Evolutionary conservation across 2,329 filamentous ascomycete species (phyloP), one percentile per base, ranked within the genome.

Genomic region (Paecilomyces fulvus): DNA sequence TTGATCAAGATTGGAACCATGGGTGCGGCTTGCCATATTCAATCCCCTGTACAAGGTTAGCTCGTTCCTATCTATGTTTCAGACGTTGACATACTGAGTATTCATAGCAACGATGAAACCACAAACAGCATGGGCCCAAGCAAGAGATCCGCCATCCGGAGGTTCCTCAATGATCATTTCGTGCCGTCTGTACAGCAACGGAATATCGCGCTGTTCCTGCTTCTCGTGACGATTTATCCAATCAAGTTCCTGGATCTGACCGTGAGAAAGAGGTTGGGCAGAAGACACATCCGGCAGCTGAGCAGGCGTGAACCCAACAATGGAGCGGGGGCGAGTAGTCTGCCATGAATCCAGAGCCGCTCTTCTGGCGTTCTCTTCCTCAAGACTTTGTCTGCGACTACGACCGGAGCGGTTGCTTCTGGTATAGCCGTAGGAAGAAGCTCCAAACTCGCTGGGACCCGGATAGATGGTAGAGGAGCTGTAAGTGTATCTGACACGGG

Each of bases 51-150:
- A 48, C 37, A 25, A 9, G 46, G 21, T 56, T 51, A 51, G 31
- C 28, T 23, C 14, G 8, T 6, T 43, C n/a, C 17, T 43, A 17
- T 43, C 30, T 21, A 14, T 43, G 9, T 11, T 51, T 14, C 20
- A 23, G 8, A 23, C 6, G 43, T 46, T 20, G 20, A 59, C 60
- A 51, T 60, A 69, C 73, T 71, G 65, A 1, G 67, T 65, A 54
- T 71, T 70, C 49, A 71, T 66, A 11, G 63, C 59, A 4, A 65
- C 54, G 48, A 70, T 53, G 50, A 67, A 66, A 10, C 62, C 61
- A 1, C 62, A 62, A 23, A 68, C 49, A 4, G 67, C 69, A 52
- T 68, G 61, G 3, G 63, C 50, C 70, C 70, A 74, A n/a, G 71
- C 70, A 33, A 54, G 28, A n/a, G 56, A 52, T 0, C 69, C 69